phyloP scores from a whole-genome alignment of 2,329 filamentous ascomycete genomes.

The Ophiostoma sp. region DNA sequence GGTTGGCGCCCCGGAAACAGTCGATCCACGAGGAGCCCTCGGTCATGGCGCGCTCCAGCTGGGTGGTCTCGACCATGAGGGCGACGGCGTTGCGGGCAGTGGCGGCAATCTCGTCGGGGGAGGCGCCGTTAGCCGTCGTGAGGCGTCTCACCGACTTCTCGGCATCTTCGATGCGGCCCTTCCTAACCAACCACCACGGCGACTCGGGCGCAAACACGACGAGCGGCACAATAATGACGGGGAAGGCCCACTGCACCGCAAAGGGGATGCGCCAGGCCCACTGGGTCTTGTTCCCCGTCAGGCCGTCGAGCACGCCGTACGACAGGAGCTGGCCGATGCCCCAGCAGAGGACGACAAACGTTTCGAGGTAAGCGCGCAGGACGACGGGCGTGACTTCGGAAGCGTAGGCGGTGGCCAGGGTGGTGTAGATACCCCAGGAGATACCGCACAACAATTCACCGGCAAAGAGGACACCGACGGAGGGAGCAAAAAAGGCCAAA shows the following conservation, averaged over 20 bases:
- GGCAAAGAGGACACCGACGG: constrained; percentile 47
- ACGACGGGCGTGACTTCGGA: constrained; percentile 46
- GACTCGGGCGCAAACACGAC: constrained; percentile 33
- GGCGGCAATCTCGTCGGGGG: constrained; percentile 37
- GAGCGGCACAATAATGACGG: constrained; percentile 32
- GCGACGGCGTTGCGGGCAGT: constrained; percentile 42
- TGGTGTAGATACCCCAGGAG: constrained; percentile 50
- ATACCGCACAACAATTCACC: constrained; percentile 48
- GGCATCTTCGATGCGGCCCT: constrained; percentile 44
- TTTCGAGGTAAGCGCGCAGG: constrained; percentile 46
- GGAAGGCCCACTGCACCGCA: constrained; percentile 48
- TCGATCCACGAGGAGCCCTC: constrained; percentile 46
- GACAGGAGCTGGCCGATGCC: constrained; percentile 37
- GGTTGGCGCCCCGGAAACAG: constrained; percentile 51
- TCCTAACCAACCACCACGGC: constrained; percentile 47
- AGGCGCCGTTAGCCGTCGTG: constrained; percentile 57
- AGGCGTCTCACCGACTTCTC: constrained; percentile 44
- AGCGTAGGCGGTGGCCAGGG: constrained; percentile 46
- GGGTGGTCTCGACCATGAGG: constrained; percentile 43
- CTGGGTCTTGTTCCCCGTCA: constrained; percentile 28
- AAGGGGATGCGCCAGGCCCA: constrained; percentile 41
- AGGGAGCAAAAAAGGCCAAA: constrained; percentile 53
- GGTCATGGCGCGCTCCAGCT: constrained; percentile 60
- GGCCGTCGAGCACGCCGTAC: constrained; percentile 33
- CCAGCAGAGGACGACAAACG: constrained; percentile 48